phyloP scores from a whole-genome alignment of 2,329 filamentous ascomycete genomes.

The Colletotrichum sidae region DNA sequence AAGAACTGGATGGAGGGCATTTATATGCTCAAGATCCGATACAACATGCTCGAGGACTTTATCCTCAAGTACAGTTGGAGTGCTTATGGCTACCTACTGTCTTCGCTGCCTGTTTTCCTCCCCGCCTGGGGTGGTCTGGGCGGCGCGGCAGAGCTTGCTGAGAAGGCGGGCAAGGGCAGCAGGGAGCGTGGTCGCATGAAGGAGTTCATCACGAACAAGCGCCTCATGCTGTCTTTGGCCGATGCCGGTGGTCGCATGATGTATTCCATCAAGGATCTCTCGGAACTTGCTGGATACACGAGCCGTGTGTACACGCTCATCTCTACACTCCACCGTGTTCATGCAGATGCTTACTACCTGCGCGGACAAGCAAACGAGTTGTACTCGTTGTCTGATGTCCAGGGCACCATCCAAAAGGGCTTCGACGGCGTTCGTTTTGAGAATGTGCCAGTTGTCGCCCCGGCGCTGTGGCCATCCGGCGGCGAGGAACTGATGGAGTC shows the following conservation, averaged over 20 bases:
- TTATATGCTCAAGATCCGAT: slow-evolving; percentile 96
- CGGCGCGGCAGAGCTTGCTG: slow-evolving; percentile 75
- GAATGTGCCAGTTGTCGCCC: slow-evolving; percentile 92
- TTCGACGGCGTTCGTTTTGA: slow-evolving; percentile 96
- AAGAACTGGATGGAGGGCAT: slow-evolving; percentile 99
- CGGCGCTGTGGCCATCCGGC: slow-evolving; percentile 86
- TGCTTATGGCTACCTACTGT: slow-evolving; percentile 94
- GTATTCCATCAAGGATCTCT: slow-evolving; percentile 99
- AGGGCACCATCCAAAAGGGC: slow-evolving; percentile 93
- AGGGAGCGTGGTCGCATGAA: slow-evolving; percentile 92
- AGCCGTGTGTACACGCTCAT: slow-evolving; percentile 96
- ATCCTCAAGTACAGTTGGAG: slow-evolving; percentile 99
- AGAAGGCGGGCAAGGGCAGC: slow-evolving; percentile 60
- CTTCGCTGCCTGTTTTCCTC: slow-evolving; percentile 92
- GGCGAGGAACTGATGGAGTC: slow-evolving; percentile 93
- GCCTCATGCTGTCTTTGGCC: slow-evolving; percentile 95
- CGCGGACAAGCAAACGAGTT: slow-evolving; percentile 79
- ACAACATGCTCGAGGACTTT: slow-evolving; percentile 99
- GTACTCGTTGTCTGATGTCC: slow-evolving; percentile 89
- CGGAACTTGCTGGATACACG: slow-evolving; percentile 94
- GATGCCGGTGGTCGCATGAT: slow-evolving; percentile 98
- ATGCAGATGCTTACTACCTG: slow-evolving; percentile 87
- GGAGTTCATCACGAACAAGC: slow-evolving; percentile 98
- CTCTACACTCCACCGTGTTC: slow-evolving; percentile 91
- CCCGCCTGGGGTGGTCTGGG: slow-evolving; percentile 92